Evolutionary conservation across 1,139 yeast species (phyloP), one percentile per base, ranked within the genome.

Genomic region (Lipomyces yarrowii): DNA sequence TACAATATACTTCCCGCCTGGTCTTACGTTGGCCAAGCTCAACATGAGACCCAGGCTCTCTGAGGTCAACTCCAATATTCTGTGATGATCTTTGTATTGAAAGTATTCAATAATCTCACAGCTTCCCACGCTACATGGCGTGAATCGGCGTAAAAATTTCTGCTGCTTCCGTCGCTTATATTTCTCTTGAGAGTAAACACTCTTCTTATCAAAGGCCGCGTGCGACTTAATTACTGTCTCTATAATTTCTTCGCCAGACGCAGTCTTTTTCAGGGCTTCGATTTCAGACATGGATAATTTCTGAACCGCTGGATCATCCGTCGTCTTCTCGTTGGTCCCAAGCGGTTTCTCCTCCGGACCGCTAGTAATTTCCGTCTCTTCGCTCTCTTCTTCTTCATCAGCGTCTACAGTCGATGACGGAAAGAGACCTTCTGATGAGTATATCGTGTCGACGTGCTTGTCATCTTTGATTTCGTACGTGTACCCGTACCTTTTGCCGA

Each of bases 101-200:
- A 89, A 88, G 74, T 87, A 89, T 66, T 90, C 88, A 60, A 93
- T 78, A 70, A 94, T 80, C 71, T 87, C 89, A n/a, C 90, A 84
- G 15, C 91, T 81, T n/a, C 93, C 89, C 63, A 94, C 80, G 70
- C 88, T 86, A 69, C 90, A 91, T 26, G 96, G 87, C 1, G 93
- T 89, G 78, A 94, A 94, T 72, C 92, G 83, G 74, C 96, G 86
- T 69, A 91, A 83, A 75, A 91, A 94, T 80, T 96, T 96, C 75
- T 89, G 93, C 77, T 91, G 96, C 78, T 94, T 94, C 73, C 99
- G 86, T 73, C 89, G 89, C 72, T 93, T 79, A 76, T 94, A 94
- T 78, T 94, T 94, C 73, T 91, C 97, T 76, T 94, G 97, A 3
- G 98, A 91, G 74, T 85, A 91, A 33, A 88, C 81, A 3, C 99